Conservation (phyloP, 441 rosid species). For the Populus hybrid region DNA sequence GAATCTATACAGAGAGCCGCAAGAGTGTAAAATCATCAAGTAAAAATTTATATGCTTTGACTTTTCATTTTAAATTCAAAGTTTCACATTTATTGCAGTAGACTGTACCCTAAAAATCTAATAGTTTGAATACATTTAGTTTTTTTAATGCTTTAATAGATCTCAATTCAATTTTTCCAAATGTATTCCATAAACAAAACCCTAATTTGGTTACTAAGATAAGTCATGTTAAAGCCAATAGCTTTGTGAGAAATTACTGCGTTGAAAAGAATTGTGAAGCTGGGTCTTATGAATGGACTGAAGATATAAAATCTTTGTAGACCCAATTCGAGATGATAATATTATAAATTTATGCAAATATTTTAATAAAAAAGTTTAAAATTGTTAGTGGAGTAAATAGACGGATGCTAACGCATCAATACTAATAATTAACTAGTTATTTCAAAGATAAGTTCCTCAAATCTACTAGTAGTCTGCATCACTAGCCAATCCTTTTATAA, state of each 20-base stretch:
- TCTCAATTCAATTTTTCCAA: slow-evolving; percentile 19
- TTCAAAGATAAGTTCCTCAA: too few relatives aligned
- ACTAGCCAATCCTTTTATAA: too few relatives aligned
- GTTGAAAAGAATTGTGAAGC: slow-evolving; percentile 28
- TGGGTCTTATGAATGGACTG: slow-evolving; percentile 62
- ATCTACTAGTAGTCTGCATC: too few relatives aligned
- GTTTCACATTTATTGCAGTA: slow-evolving; percentile 3
- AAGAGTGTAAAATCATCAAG: neutral
- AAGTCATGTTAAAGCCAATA: neutral
- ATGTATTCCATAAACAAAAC: slow-evolving; percentile 13
- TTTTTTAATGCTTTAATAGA: slow-evolving; percentile 25
- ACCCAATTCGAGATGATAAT: too few relatives aligned
- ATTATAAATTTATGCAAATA: too few relatives aligned
- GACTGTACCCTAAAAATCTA: slow-evolving; percentile 12
- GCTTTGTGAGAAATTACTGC: slow-evolving; percentile 44
- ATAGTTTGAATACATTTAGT: slow-evolving; percentile 8
- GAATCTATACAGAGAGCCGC: too few relatives aligned
- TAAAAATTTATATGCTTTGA: neutral
- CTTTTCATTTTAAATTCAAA: too few relatives aligned
- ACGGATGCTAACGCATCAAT: too few relatives aligned
- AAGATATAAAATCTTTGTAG: slow-evolving; percentile 65
- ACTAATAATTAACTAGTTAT: too few relatives aligned
- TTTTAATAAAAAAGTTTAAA: too few relatives aligned
- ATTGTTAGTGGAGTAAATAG: too few relatives aligned
- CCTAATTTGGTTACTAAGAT: slow-evolving; percentile 1